Evolutionary conservation across 2,329 filamentous ascomycete species (phyloP).

Genomic region (Cladophialophora bantiana): DNA sequence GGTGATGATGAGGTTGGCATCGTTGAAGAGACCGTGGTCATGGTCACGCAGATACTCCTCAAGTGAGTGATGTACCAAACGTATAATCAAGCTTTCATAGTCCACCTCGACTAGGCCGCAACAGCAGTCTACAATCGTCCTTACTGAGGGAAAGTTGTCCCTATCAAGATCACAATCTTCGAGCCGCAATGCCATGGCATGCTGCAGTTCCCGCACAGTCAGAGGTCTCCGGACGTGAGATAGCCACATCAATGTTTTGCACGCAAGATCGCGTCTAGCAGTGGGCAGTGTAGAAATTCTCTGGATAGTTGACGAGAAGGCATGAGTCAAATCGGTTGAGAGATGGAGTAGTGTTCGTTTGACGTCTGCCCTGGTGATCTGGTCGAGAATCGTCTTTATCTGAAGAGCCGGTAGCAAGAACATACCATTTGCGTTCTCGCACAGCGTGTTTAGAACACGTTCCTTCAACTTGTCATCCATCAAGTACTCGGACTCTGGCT

Average conservation of each 20-base stretch:
- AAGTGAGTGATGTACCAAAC: constrained; percentile 47
- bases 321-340: constrained; percentile 41
- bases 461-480: constrained; percentile 41
- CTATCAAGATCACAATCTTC: constrained; percentile 40
- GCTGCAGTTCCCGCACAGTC: constrained; percentile 42
- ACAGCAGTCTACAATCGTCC: constrained; percentile 42
- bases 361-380: constrained; percentile 44
- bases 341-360: constrained; percentile 40
- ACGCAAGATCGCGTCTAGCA: constrained; percentile 41
- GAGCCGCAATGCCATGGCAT: constrained; percentile 43
- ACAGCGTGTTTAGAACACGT: constrained; percentile 40
- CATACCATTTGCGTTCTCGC: constrained; percentile 42
- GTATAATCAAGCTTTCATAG: constrained; percentile 42
- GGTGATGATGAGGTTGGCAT: constrained; percentile 42
- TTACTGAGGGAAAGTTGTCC: constrained; percentile 41
- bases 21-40: constrained; percentile 44
- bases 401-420: constrained; percentile 46
- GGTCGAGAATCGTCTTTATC: constrained; percentile 42
- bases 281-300: constrained; percentile 40
- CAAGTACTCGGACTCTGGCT: constrained; percentile 35
- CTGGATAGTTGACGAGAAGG: constrained; percentile 42
- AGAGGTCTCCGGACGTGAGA: constrained; percentile 43
- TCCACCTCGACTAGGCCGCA: constrained; percentile 47
- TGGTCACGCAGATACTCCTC: constrained; percentile 46
- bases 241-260: constrained; percentile 44